Conservation (phyloP, 2,329 filamentous ascomycete genomes). For the Microcyclospora pomicola region DNA sequence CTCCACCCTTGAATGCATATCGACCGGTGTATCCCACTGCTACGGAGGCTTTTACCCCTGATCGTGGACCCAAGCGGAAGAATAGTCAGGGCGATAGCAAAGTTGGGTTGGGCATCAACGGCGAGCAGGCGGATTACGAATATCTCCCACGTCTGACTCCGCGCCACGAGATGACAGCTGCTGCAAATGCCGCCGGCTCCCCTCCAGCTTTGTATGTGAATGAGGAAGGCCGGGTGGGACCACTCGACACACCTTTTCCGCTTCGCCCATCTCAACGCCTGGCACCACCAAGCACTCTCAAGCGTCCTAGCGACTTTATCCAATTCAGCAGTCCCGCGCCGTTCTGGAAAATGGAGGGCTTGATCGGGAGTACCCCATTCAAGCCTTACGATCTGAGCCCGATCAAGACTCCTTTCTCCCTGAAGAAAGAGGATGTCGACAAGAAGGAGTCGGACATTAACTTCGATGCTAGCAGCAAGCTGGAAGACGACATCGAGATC, state of each 20-base stretch:
- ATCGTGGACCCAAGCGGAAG: conserved; percentile 35
- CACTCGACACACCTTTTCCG: conserved; percentile 25
- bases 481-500: conserved; percentile 7
- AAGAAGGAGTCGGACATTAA: conserved; percentile 12
- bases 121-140: conserved; percentile 16
- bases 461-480: conserved; percentile 4
- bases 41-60: conserved; percentile 40
- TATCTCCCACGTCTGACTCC: conserved; percentile 19
- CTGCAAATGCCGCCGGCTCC: conserved; percentile 24
- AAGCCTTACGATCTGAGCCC: conserved; percentile 27
- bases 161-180: conserved; percentile 22
- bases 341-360: conserved; percentile 77
- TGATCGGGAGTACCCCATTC: conserved; percentile 55
- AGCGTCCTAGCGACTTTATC: conserved; percentile 73
- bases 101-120: conserved; percentile 20
- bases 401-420: conserved; percentile 24
- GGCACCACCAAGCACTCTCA: conserved; percentile 66
- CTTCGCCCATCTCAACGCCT: conserved; percentile 43
- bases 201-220: conserved; percentile 26
- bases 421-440: conserved; percentile 15
- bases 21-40: conserved; percentile 32
- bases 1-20: conserved; percentile 30
- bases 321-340: conserved; percentile 73
- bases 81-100: conserved; percentile 11
- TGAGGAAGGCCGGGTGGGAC: conserved; percentile 21